Evolutionary conservation across 345 rosid genomes (phyloP).

Genomic region (Corymbia maculata): DNA sequence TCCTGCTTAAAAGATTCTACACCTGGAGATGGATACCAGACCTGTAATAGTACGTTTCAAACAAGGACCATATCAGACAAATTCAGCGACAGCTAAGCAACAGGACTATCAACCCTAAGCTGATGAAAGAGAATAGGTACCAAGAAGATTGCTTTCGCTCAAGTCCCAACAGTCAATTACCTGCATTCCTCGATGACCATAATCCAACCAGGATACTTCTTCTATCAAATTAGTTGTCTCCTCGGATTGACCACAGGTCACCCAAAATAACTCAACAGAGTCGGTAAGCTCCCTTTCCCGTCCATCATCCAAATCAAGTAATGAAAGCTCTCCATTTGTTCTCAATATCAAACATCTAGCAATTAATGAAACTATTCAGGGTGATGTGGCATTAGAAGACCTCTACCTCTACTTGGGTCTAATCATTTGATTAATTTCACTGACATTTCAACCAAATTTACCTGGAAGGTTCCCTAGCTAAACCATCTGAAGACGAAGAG

Average conservation of each 20-base stretch:
- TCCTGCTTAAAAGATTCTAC: constrained; percentile 87
- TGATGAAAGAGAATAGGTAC: background rate
- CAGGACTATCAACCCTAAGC: background rate
- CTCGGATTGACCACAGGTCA: constrained; percentile 90
- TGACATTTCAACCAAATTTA: constrained; percentile 13
- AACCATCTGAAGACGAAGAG: constrained; percentile 28
- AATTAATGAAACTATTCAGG: constrained; percentile 18
- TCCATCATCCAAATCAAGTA: constrained; percentile 97
- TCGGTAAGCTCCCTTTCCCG: constrained; percentile 92
- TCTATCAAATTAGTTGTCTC: constrained; percentile 82
- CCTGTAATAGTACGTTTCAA: constrained; percentile 65
- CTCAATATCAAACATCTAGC: constrained; percentile 87
- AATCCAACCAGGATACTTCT: constrained; percentile 98
- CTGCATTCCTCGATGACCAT: constrained; percentile 99
- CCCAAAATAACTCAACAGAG: constrained; percentile 97
- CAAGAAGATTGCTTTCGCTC: background rate
- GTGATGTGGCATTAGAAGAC: background rate
- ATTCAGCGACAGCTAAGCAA: background rate
- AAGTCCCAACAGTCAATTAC: constrained; percentile 22
- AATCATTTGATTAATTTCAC: background rate
- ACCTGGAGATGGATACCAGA: constrained; percentile 98
- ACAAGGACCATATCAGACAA: constrained; percentile 33
- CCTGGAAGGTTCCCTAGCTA: constrained; percentile 78
- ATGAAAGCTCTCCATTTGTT: constrained; percentile 88
- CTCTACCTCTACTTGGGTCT: background rate